Evolutionary conservation across 305 asterid genomes (phyloP).

Genomic region (Fraxinus latifolia): DNA sequence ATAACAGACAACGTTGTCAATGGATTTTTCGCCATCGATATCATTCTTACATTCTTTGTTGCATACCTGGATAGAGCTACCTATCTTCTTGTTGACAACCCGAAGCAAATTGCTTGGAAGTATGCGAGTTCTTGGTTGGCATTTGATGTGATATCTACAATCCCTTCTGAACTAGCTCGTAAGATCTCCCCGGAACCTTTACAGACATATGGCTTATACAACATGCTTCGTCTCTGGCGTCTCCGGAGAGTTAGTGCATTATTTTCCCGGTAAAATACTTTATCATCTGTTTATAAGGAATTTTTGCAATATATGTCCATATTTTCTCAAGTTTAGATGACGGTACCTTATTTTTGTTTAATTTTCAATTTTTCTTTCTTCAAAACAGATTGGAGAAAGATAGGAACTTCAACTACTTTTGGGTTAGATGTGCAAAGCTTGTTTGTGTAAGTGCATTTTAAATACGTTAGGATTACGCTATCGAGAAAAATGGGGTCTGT

Average conservation of each 20-base stretch:
- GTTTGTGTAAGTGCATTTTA: slow-evolving; percentile 55
- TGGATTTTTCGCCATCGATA: slow-evolving; percentile 68
- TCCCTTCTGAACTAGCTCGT: slow-evolving; percentile 79
- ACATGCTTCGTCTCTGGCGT: slow-evolving; percentile 97
- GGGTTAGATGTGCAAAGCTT: slow-evolving; percentile 79
- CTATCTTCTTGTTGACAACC: slow-evolving; percentile 66
- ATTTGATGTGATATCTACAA: slow-evolving; percentile 66
- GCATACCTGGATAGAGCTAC: slow-evolving; percentile 67
- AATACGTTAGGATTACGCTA: not conserved
- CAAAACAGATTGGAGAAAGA: slow-evolving; percentile 78
- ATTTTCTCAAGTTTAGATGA: slow-evolving; percentile 3
- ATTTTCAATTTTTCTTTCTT: slow-evolving; percentile 7
- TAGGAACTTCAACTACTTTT: slow-evolving; percentile 77
- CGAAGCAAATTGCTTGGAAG: slow-evolving; percentile 55
- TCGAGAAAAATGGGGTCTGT: not conserved
- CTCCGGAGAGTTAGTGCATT: slow-evolving; percentile 80
- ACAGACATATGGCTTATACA: slow-evolving; percentile 62
- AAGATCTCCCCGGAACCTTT: slow-evolving; percentile 54
- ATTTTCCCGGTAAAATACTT: slow-evolving; percentile 57
- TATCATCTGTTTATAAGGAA: slow-evolving; percentile 4
- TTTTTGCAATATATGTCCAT: not conserved
- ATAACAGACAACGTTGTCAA: slow-evolving; percentile 69
- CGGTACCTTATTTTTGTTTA: not conserved
- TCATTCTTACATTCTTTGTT: slow-evolving; percentile 77
- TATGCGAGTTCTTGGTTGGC: slow-evolving; percentile 61